phyloP scores from a whole-genome alignment of 2,329 filamentous ascomycete species.

The Botrytis cinerea region DNA sequence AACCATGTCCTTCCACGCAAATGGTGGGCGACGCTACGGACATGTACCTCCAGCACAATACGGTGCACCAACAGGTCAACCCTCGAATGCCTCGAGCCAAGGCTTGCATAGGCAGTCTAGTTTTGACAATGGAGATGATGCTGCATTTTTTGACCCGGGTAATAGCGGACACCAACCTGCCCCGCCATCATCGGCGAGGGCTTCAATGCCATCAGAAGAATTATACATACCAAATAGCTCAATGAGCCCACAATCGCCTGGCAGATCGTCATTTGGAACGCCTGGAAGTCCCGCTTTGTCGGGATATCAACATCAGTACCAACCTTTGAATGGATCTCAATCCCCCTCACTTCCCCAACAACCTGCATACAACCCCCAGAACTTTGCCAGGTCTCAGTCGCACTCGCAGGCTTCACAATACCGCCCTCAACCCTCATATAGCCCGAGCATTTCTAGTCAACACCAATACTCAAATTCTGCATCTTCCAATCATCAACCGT shows the following conservation, averaged over 20 bases:
- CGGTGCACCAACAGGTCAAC: constrained; percentile 45
- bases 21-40: constrained; percentile 65
- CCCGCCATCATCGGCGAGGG: constrained; percentile 36
- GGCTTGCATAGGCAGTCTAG: constrained; percentile 58
- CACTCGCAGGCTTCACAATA: constrained; percentile 46
- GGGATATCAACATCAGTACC: constrained; percentile 54
- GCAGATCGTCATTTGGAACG: constrained; percentile 35
- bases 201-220: constrained; percentile 53
- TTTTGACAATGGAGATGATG: constrained; percentile 77
- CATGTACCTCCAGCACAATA: constrained; percentile 68
- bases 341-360: constrained; percentile 43
- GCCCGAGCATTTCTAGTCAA: constrained; percentile 42
- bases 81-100: constrained; percentile 44
- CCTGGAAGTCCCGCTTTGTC: constrained; percentile 42
- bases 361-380: constrained; percentile 62
- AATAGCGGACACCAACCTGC: constrained; percentile 40
- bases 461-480: constrained; percentile 45
- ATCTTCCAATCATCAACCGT: constrained; percentile 54
- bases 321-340: constrained; percentile 45
- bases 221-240: constrained; percentile 54
- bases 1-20: constrained; percentile 61
- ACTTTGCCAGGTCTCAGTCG: constrained; percentile 52
- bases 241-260: constrained; percentile 36
- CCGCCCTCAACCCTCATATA: constrained; percentile 53
- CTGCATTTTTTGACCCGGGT: constrained; percentile 50